Percentiles rank a stretch among this genome's conserved stretches.
These are phyloP conservation scores for Leishmania martiniquensis DNA, from an alignment of 208 protist species.

Conservation along the genomic window DNA sequence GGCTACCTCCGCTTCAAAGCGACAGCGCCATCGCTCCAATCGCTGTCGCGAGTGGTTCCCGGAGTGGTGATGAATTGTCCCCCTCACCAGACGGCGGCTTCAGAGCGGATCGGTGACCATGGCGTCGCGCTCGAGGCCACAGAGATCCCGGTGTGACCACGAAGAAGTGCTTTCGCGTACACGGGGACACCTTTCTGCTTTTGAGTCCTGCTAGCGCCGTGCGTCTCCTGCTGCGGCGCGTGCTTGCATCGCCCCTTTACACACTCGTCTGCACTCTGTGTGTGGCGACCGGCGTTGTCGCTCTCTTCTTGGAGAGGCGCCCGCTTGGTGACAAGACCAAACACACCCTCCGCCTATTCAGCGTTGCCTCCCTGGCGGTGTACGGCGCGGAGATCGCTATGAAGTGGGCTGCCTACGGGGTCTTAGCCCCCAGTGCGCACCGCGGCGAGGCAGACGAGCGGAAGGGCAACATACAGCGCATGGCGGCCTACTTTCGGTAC, in stretches of 20 bases:
- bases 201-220: conserved; percentile 29
- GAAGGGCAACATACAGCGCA: background rate
- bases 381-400: conserved; percentile 62
- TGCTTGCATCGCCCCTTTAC: conserved; percentile 47
- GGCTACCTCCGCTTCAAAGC: conserved; percentile 18
- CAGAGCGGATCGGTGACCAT: conserved; percentile 4
- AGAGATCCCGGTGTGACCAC: background rate
- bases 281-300: conserved; percentile 45
- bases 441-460: background rate
- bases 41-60: background rate
- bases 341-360: conserved; percentile 20
- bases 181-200: conserved; percentile 21
- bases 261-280: conserved; percentile 28
- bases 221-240: conserved; percentile 26
- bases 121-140: background rate
- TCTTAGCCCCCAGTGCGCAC: conserved; percentile 1
- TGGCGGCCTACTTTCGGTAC: conserved; percentile 47
- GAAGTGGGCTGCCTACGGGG: conserved; percentile 57
- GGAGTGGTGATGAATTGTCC: background rate
- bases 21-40: background rate
- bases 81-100: background rate
- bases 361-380: conserved; percentile 57
- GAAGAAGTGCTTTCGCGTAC: background rate
- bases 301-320: conserved; percentile 61
- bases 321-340: conserved; percentile 12